Percentiles rank a stretch among this genome's conserved stretches.
phyloP scores from a whole-genome alignment of 2,329 filamentous ascomycete species.

The Diplodia sapinea region DNA sequence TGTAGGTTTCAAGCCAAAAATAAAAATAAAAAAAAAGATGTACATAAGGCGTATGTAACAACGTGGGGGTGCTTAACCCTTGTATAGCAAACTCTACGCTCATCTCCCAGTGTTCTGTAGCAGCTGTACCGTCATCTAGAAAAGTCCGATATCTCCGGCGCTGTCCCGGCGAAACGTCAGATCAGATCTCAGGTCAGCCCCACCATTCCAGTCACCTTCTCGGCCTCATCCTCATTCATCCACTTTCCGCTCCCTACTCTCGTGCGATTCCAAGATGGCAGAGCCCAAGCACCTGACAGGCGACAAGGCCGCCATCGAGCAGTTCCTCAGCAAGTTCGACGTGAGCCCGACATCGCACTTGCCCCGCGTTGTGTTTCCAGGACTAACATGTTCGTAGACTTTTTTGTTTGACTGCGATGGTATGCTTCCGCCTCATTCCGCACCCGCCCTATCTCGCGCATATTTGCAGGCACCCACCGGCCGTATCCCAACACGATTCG shows the following conservation, averaged over 20 bases:
- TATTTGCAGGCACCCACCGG: background rate
- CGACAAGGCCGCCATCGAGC: slow-evolving; percentile 74
- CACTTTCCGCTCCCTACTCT: background rate
- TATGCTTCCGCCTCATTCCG: slow-evolving; percentile 50
- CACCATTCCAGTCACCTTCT: slow-evolving; percentile 8
- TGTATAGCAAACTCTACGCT: background rate
- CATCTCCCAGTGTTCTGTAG: background rate
- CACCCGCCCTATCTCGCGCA: background rate
- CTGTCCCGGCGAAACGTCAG: slow-evolving; percentile 12
- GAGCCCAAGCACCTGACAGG: slow-evolving; percentile 72
- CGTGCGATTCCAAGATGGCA: slow-evolving; percentile 37
- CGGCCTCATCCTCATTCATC: slow-evolving; percentile 21
- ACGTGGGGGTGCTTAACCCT: background rate
- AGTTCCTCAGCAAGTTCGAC: slow-evolving; percentile 90
- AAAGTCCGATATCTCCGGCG: slow-evolving; percentile 24
- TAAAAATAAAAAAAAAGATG: background rate
- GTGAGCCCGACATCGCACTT: slow-evolving; percentile 61
- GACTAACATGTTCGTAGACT: slow-evolving; percentile 59
- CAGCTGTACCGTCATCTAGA: background rate
- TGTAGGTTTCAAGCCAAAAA: background rate
- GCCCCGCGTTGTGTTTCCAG: slow-evolving; percentile 35
- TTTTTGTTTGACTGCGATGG: slow-evolving; percentile 98
- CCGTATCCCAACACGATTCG: background rate
- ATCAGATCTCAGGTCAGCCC: slow-evolving; percentile 24
- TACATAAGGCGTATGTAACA: background rate